Base-by-base conservation (phyloP, 371 early-diverging fungal species). In the Saksenaea vasiformis region DNA sequence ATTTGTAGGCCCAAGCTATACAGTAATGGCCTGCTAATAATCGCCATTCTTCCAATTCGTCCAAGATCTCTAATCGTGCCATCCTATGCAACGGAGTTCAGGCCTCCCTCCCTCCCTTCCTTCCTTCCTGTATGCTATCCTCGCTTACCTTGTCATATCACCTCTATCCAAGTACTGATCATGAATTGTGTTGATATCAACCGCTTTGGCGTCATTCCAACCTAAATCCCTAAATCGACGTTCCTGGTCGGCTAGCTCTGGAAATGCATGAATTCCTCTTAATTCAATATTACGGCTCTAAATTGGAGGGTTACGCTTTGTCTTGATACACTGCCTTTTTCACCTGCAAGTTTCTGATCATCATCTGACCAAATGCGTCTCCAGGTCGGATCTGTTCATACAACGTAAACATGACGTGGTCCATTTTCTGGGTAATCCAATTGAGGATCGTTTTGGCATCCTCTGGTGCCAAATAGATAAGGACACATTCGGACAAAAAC, bases 21-120 rank as follows among this genome's bases (percentile, higher is more conserved):
- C 95, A 96, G 62, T 98, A 98, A 76, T 98, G 98, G 2, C 76
- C 80, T 0, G 90, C 85, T 34, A 98, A 77, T 17, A 98, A 66
- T 19, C 74, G 74, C 93, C 97, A 96, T 76, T 96, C 98, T 75
- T 98, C 98, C 43, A 95, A 69, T 76, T 98, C 98, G 70, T 98
- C 97, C 63, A 98, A 82, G 9, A 95, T 86, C 69, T 98, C 97
- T 31, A 96, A 68, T 59, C 72, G 72, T 15, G 87, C 76, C 39
- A 97, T 82, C 43, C 97, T 87, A 36, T 26, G 37, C n/a, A 41
- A 37, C 31, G 9, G 37, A 14, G 28, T 3, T 19, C 27, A 39
- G 15, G 19, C 2, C 7, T 36, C 17, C 24, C 15, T 27, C n/a
- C 2, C n/a, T n/a, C 35, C 2, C 7, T 36, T 28, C 24, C 15